Base-by-base conservation (phyloP, 1,139 yeast species). In the Magnusiomyces ingens region DNA sequence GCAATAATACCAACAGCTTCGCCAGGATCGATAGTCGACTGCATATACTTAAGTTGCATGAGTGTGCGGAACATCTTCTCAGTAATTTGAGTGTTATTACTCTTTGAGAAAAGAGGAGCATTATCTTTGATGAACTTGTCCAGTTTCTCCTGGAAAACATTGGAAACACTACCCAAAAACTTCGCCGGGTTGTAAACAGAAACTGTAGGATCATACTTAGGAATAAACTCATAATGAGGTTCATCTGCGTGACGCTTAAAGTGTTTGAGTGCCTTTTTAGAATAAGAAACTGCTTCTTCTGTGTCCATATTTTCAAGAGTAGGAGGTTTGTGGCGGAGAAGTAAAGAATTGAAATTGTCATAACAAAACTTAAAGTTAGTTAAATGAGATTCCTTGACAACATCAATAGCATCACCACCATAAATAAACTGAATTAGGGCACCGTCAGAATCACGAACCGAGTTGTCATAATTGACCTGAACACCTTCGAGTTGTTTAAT, bases 1-100 rank as follows among this genome's bases (percentile, higher is more conserved):
- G 99, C 99, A 73, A 94, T 86, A 67, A 94, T 91, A 72, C 99
- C 99, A 55, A 94, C 99, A 50, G 97, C 83, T 72, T 94, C 99
- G 68, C 99, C 99, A 11, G 99, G 98, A 65, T 90, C 81, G 54
- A 93, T 83, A 61, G 91, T 76, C 12, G 98, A 89, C 68, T 95
- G 86, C 97, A 93, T 94, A 73, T 94, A 94, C 72, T 93, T 93
- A 75, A 94, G 80, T 75, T 91, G 97, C 99, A 94, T 94, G 67
- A 94, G 79, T 4, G 97, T 95, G 70, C 90, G 82, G 81, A 94
- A 94, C 68, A 86, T 88, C 81, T 86, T 87, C 61, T 86, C 93
- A 50, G 85, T 81, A 56, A 87, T 70, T 19, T 11, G 15, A 51
- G 80, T 81, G 44, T 80, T 77, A 48, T 69, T 69, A 42, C 66